Percentiles rank a stretch among this genome's conserved stretches.
Evolutionary conservation across 2,329 filamentous ascomycete genomes (phyloP).

Genomic region (Ophiostoma himal-ulmi): DNA sequence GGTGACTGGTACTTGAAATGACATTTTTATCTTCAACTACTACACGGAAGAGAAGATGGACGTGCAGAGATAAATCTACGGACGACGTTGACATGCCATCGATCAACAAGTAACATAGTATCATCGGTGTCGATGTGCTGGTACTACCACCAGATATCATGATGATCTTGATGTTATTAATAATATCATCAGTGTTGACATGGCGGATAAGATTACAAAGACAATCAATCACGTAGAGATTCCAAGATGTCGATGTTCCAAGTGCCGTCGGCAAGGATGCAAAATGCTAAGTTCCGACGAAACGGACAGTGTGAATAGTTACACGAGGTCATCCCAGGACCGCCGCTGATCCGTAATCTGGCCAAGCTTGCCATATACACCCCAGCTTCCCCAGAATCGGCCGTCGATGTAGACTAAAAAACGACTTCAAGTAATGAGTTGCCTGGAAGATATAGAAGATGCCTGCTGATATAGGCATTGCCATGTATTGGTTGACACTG

Average conservation of each 20-base stretch:
- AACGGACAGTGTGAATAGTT: neutral
- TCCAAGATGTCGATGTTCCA: neutral
- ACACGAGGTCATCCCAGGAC: neutral
- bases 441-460: no score
- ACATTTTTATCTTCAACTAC: neutral
- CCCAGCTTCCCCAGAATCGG: neutral
- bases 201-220: neutral
- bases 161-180: neutral
- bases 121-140: neutral
- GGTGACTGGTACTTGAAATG: no score
- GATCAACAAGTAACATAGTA: neutral
- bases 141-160: neutral
- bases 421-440: no score
- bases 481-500: no score
- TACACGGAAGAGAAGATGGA: neutral
- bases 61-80: neutral
- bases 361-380: neutral
- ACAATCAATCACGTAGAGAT: neutral
- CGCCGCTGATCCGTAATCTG: neutral
- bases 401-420: neutral
- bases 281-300: neutral
- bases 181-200: neutral
- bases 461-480: no score
- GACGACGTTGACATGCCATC: neutral
- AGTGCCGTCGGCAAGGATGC: neutral